phyloP scores from a whole-genome alignment of 768 basidiomycete genomes.

The Zangia roseola region DNA sequence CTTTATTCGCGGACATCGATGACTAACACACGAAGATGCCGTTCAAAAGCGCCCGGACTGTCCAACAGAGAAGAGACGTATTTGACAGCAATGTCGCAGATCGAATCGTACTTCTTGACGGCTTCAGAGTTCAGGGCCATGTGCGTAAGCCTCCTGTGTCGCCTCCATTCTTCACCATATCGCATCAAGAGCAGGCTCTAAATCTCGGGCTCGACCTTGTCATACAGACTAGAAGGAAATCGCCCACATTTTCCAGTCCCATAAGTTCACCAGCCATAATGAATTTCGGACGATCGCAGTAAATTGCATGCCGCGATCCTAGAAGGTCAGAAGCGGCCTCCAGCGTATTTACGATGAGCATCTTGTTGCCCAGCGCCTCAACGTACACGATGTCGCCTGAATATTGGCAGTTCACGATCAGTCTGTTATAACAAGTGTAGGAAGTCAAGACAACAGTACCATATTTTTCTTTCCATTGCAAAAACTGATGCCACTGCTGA shows the following conservation, averaged over 20 bases:
- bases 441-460: neutral
- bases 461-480: constrained; percentile 10
- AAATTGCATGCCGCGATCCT: constrained; percentile 26
- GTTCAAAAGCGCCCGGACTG: constrained; percentile 16
- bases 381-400: constrained; percentile 32
- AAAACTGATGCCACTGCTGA: constrained; percentile 6
- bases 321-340: constrained; percentile 30
- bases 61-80: constrained; percentile 14
- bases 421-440: neutral
- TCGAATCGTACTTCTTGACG: constrained; percentile 29
- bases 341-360: constrained; percentile 32
- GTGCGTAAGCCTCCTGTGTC: constrained; percentile 30
- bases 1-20: neutral
- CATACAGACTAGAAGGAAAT: neutral
- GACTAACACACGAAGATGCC: constrained; percentile 22
- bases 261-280: constrained; percentile 38
- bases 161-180: constrained; percentile 21
- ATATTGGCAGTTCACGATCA: neutral
- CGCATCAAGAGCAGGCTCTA: constrained; percentile 25
- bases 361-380: constrained; percentile 24
- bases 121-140: constrained; percentile 28
- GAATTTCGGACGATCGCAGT: constrained; percentile 34
- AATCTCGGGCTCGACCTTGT: neutral
- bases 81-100: constrained; percentile 29
- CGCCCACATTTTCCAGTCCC: constrained; percentile 18